Conservation (phyloP, 306 rosid genomes). For the Urtica urens region DNA sequence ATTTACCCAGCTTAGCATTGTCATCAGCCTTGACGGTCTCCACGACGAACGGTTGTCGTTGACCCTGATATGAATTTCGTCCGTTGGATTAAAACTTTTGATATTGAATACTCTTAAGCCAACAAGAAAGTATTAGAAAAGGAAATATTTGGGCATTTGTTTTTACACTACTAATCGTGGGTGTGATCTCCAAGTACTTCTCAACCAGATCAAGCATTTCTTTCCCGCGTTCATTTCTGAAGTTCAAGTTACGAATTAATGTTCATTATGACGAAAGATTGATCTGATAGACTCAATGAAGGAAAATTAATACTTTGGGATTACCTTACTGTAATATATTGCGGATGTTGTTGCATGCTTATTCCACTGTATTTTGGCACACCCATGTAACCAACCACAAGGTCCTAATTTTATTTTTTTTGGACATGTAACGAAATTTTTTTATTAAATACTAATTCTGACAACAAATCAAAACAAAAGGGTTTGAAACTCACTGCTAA, state of each 20-base stretch:
- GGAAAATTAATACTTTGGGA: background rate
- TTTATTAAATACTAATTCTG: background rate
- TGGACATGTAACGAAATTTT: conserved; percentile 6
- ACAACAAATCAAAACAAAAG: conserved; percentile 5
- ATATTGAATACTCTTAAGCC: background rate
- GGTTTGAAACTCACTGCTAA: conserved; percentile 63
- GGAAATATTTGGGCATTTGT: too few relatives aligned
- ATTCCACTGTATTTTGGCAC: conserved; percentile 88
- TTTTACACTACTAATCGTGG: conserved; percentile 54
- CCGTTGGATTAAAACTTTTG: conserved; percentile 7
- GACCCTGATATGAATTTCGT: conserved; percentile 44
- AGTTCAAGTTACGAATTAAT: conserved; percentile 12
- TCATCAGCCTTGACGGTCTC: conserved; percentile 98
- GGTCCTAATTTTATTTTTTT: conserved; percentile 50
- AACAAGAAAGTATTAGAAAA: too few relatives aligned
- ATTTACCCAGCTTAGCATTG: conserved; percentile 73
- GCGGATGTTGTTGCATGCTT: conserved; percentile 96
- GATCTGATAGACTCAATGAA: background rate
- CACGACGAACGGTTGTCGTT: conserved; percentile 65
- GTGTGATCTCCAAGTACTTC: conserved; percentile 54
- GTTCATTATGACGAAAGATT: background rate
- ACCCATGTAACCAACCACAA: conserved; percentile 96
- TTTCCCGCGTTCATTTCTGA: conserved; percentile 83
- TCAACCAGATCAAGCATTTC: conserved; percentile 77
- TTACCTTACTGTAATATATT: conserved; percentile 92